Evolutionary conservation across 208 protist genomes (phyloP).

Genomic region (Crithidia acanthocephali): DNA sequence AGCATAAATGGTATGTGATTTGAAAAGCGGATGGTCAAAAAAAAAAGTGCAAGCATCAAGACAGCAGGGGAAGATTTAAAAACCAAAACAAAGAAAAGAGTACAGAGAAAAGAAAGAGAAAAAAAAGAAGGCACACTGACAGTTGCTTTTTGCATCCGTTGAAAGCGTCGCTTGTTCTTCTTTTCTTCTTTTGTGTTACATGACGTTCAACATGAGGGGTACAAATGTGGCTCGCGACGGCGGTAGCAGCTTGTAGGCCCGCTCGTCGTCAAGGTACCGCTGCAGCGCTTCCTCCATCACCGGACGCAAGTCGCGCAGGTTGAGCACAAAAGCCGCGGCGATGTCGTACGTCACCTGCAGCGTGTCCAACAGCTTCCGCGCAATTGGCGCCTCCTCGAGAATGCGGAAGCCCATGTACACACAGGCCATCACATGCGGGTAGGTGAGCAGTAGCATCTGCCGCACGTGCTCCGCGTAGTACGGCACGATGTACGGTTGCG

Average conservation of each 20-base stretch:
- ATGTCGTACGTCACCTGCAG: constrained; percentile 70
- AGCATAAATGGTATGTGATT: too few species aligned
- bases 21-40: constrained; percentile 14
- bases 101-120: not conserved
- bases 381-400: constrained; percentile 65
- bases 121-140: too few species aligned
- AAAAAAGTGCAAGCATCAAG: constrained; percentile 3
- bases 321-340: constrained; percentile 74
- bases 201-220: constrained; percentile 61
- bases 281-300: constrained; percentile 60
- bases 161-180: not conserved
- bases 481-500: constrained; percentile 78
- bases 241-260: constrained; percentile 48
- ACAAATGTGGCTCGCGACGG: constrained; percentile 61
- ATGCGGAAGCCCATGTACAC: constrained; percentile 81
- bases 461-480: constrained; percentile 88
- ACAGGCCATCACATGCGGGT: constrained; percentile 65
- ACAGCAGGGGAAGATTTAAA: too few species aligned
- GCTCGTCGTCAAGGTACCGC: constrained; percentile 51
- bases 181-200: constrained; percentile 32
- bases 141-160: too few species aligned
- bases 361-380: constrained; percentile 62
- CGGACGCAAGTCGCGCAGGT: constrained; percentile 57
- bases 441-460: constrained; percentile 71
- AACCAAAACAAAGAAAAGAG: constrained; percentile 14